Conservation (phyloP, 257 asterid genomes). For the Plantago ovata region DNA sequence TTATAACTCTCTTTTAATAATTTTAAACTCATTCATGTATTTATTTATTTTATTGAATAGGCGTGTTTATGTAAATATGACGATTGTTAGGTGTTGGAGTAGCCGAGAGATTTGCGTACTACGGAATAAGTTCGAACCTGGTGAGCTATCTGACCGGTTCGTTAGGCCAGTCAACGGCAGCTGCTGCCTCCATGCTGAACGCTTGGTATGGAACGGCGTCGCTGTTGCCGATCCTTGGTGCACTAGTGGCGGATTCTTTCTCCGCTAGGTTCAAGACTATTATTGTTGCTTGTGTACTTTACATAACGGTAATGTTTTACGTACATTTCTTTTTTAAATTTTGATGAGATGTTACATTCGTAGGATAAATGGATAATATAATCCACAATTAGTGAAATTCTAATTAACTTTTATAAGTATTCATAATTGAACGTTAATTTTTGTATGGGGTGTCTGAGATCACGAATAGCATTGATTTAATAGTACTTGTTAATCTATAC, state of each 20-base stretch:
- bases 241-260: constrained; percentile 15
- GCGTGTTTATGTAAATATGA: not conserved
- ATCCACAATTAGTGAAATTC: too few species aligned
- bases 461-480: too few species aligned
- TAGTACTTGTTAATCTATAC: too few species aligned
- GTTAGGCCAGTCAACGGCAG: constrained; percentile 20
- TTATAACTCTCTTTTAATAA: not conserved
- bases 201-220: constrained; percentile 19
- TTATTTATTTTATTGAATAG: not conserved
- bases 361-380: too few species aligned
- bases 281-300: constrained; percentile 10
- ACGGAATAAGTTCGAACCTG: constrained; percentile 22
- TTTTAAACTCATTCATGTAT: not conserved
- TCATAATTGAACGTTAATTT: too few species aligned
- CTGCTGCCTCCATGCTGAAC: constrained; percentile 18
- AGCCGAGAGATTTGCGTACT: constrained; percentile 17
- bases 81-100: constrained; percentile 14
- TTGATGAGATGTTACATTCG: too few species aligned
- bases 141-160: constrained; percentile 19
- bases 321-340: too few species aligned
- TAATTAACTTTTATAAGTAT: too few species aligned
- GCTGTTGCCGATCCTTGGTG: constrained; percentile 17
- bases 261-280: constrained; percentile 5
- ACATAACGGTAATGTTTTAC: not conserved
- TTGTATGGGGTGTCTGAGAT: too few species aligned